Evolutionary conservation across 2,329 filamentous ascomycete species (phyloP).

Genomic region (Fusarium falciforme): DNA sequence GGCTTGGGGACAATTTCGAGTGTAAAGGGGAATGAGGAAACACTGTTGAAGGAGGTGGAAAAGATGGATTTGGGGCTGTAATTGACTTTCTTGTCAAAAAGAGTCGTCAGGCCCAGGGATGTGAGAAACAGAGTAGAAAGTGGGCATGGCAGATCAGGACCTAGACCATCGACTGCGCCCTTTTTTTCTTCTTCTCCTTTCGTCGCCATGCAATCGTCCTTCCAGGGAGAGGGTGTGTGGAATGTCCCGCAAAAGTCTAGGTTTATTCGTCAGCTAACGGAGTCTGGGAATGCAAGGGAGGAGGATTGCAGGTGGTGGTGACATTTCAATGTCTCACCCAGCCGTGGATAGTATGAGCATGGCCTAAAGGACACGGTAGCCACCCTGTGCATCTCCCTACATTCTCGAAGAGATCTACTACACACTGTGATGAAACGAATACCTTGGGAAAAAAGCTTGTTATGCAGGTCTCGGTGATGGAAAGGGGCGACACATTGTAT

Average conservation of each 20-base stretch:
- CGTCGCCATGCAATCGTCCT: not conserved
- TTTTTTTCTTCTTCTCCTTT: not conserved
- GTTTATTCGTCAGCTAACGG: not conserved
- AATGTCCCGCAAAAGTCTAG: not conserved
- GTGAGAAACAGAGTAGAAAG: not conserved
- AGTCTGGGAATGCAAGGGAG: not conserved
- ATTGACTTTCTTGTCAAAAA: not conserved
- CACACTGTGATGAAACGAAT: not conserved
- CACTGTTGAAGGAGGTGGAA: not conserved
- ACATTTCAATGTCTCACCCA: not conserved
- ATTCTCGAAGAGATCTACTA: not conserved
- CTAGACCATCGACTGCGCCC: too few relatives aligned
- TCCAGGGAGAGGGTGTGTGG: not conserved
- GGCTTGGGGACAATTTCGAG: not conserved
- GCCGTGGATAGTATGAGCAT: not conserved
- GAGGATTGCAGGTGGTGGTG: too few relatives aligned
- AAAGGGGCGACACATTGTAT: not conserved
- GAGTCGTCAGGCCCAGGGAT: not conserved
- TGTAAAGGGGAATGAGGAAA: not conserved
- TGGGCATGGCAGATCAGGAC: not conserved
- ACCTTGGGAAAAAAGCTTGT: not conserved
- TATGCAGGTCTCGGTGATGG: not conserved
- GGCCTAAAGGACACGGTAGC: not conserved
- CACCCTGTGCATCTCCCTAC: not conserved
- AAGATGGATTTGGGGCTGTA: not conserved